Conservation (phyloP, 148 eudicot species). For the Rhododendron griersonianum region DNA sequence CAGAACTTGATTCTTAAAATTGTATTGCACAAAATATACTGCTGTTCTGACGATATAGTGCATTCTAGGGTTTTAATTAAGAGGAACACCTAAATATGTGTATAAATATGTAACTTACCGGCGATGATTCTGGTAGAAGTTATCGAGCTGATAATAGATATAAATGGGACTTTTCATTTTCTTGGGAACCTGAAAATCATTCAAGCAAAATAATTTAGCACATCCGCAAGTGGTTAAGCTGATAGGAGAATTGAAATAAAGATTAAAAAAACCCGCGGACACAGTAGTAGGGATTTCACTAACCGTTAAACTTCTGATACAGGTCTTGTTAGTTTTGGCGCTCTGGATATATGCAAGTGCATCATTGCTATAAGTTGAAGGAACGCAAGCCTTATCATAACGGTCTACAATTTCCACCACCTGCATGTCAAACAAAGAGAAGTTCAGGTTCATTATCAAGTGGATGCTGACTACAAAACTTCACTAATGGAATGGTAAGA, state of each 20-base stretch:
- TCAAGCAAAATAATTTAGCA: conserved; percentile 4
- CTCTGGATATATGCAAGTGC: conserved; percentile 45
- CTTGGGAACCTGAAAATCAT: conserved; percentile 62
- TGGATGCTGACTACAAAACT: conserved; percentile 8
- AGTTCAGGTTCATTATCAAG: conserved; percentile 1
- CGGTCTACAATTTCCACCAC: conserved; percentile 72
- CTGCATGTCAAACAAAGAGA: conserved; percentile 29
- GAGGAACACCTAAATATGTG: background rate
- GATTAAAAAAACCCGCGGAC: background rate
- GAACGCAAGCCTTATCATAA: conserved; percentile 66
- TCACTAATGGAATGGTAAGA: background rate
- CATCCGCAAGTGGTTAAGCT: conserved; percentile 3
- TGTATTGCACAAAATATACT: background rate
- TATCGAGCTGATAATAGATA: conserved; percentile 63
- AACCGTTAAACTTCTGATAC: conserved; percentile 50
- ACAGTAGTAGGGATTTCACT: conserved; percentile 21
- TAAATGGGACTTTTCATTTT: conserved; percentile 68
- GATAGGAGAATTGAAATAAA: background rate
- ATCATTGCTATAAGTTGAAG: conserved; percentile 21
- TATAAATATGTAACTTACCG: conserved; percentile 28
- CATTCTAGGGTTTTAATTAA: background rate
- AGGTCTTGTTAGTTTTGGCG: conserved; percentile 58
- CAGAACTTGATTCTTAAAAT: background rate
- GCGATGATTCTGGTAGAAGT: conserved; percentile 64
- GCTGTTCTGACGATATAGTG: background rate